Evolutionary conservation across 371 early-diverging fungal species (phyloP).

Genomic region (Actinomortierella ambigua): DNA sequence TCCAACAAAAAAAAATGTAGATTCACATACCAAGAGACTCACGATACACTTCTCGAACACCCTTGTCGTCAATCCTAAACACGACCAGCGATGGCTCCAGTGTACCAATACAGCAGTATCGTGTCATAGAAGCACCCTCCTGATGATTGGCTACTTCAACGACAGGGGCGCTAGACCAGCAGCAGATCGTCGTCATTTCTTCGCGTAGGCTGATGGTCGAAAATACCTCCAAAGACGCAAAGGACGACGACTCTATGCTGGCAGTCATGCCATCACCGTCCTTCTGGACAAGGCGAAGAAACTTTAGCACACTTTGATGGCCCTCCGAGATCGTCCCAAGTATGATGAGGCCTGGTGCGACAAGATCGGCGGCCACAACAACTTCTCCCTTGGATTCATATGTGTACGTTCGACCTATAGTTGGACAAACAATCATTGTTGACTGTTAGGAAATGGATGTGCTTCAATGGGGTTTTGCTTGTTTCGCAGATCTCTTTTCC

Average conservation of each 20-base stretch:
- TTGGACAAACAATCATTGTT: no score
- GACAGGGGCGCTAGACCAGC: constrained; percentile 10
- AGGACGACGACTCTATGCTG: no score
- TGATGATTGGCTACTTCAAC: not conserved
- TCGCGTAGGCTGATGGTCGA: constrained; percentile 6
- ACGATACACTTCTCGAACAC: constrained; percentile 17
- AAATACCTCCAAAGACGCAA: no score
- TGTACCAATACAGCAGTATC: constrained; percentile 26
- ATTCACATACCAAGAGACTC: constrained; percentile 34
- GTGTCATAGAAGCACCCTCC: not conserved
- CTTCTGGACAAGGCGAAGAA: no score
- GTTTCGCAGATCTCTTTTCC: not conserved
- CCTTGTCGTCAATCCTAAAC: constrained; percentile 5
- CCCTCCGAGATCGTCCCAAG: no score
- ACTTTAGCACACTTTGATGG: no score
- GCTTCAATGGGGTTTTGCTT: no score
- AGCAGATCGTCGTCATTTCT: constrained; percentile 32
- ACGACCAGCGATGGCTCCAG: constrained; percentile 29
- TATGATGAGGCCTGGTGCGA: no score
- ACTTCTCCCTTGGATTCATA: constrained; percentile 12
- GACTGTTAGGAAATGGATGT: no score
- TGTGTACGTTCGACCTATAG: constrained; percentile 6
- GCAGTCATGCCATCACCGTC: no score
- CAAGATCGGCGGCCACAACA: constrained; percentile 11
- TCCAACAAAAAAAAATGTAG: no score